Percentiles rank a stretch among this genome's conserved stretches.
phyloP scores from a whole-genome alignment of 2,329 filamentous ascomycete genomes.

The Penicillium sp. region DNA sequence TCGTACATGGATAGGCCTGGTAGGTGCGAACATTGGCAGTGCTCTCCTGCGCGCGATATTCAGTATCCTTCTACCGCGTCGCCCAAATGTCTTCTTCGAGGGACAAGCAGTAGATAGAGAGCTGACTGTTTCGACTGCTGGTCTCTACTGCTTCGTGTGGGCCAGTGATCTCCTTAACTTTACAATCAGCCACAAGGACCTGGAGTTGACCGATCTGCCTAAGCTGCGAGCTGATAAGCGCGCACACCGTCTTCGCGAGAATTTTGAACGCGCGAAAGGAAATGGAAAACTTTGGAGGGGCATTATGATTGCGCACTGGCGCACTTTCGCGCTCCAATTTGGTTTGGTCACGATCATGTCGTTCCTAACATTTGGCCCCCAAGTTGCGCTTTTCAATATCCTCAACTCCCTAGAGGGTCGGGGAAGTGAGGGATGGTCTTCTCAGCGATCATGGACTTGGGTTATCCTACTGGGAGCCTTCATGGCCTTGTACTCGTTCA shows the following conservation, averaged over 20 bases:
- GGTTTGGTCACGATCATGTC: slow-evolving; percentile 55
- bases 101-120: slow-evolving; percentile 63
- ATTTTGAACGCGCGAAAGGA: slow-evolving; percentile 37
- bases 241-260: slow-evolving; percentile 54
- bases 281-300: slow-evolving; percentile 59
- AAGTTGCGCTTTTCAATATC: slow-evolving; percentile 67
- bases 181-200: slow-evolving; percentile 58
- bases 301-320: slow-evolving; percentile 59
- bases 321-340: slow-evolving; percentile 60
- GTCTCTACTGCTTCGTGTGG: slow-evolving; percentile 68
- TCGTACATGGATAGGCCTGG: slow-evolving; percentile 45
- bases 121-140: slow-evolving; percentile 61
- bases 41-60: slow-evolving; percentile 28
- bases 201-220: slow-evolving; percentile 65
- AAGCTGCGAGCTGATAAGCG: slow-evolving; percentile 58
- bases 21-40: slow-evolving; percentile 50
- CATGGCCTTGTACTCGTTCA: slow-evolving; percentile 56
- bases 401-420: slow-evolving; percentile 64
- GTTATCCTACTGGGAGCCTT: slow-evolving; percentile 64
- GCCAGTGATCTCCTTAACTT: slow-evolving; percentile 54
- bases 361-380: slow-evolving; percentile 67
- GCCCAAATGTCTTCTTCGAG: slow-evolving; percentile 65
- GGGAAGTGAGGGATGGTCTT: slow-evolving; percentile 45
- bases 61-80: slow-evolving; percentile 61
- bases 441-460: slow-evolving; percentile 64